A percentile compares a stretch with the other conserved stretches of the same genome.
Evolutionary conservation across 2,329 filamentous ascomycete genomes (phyloP).

Genomic region (Beauveria varroae): DNA sequence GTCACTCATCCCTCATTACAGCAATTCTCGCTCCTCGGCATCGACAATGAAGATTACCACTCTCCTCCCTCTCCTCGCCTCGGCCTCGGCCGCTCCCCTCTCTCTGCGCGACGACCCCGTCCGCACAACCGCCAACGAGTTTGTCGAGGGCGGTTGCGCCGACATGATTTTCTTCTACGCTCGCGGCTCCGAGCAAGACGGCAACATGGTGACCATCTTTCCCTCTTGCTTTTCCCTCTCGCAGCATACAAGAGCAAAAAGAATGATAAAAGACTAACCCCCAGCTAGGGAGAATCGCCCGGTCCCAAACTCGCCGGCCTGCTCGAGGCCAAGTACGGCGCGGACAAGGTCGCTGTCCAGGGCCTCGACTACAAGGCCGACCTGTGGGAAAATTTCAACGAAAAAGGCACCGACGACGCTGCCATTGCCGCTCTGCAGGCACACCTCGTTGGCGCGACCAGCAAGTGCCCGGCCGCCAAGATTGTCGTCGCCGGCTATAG

Average conservation of each 20-base stretch:
- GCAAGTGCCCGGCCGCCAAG: conserved; percentile 28
- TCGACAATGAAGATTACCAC: neutral
- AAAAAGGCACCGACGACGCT: conserved; percentile 22
- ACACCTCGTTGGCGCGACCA: conserved; percentile 22
- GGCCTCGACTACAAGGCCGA: conserved; percentile 28
- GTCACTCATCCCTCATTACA: neutral
- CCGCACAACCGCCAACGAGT: conserved; percentile 17
- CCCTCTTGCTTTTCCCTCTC: neutral
- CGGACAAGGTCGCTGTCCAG: conserved; percentile 15
- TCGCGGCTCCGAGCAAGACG: conserved; percentile 18
- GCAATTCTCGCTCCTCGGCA: neutral
- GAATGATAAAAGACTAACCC: neutral
- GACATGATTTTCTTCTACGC: conserved; percentile 20
- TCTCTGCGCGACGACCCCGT: too few relatives aligned
- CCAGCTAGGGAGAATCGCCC: conserved; percentile 12
- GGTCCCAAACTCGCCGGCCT: conserved; percentile 14
- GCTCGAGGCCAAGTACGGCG: conserved; percentile 17
- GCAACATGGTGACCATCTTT: conserved; percentile 14
- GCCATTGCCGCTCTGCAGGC: conserved; percentile 24
- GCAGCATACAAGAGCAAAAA: neutral
- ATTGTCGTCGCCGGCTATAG: conserved; percentile 33
- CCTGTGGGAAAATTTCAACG: conserved; percentile 24
- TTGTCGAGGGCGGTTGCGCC: conserved; percentile 18
- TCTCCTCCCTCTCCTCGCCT: neutral
- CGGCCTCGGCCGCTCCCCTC: neutral